phyloP scores from a whole-genome alignment of 345 rosid genomes.

The Hevea brasiliensis region DNA sequence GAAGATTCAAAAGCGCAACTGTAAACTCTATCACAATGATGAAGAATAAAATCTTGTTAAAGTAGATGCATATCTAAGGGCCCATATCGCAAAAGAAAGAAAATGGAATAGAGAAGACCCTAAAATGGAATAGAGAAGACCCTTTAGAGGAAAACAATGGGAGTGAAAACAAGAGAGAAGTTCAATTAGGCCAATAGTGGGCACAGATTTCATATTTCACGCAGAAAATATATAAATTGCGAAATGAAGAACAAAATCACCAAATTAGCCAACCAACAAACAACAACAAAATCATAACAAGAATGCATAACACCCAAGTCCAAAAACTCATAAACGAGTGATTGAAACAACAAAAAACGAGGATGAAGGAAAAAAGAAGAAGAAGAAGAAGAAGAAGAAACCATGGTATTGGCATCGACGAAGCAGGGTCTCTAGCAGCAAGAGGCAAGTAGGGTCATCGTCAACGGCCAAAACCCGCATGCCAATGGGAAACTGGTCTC shows the following conservation, averaged over 20 bases:
- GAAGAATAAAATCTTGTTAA: conserved; percentile 23
- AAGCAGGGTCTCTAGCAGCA: conserved; percentile 56
- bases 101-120: conserved; percentile 9
- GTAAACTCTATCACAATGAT: conserved; percentile 3
- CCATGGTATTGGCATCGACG: conserved; percentile 66
- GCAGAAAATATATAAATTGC: conserved; percentile 7
- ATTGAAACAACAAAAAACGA: background rate
- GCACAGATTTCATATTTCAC: conserved; percentile 4
- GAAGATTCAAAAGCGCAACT: conserved; percentile 2
- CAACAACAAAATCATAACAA: background rate
- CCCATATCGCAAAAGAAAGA: conserved; percentile 15
- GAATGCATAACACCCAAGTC: conserved; percentile 13
- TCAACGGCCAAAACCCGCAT: conserved; percentile 85
- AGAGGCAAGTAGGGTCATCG: conserved; percentile 72
- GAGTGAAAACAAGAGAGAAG: conserved; percentile 4
- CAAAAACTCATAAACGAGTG: conserved; percentile 11
- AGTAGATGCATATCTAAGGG: conserved; percentile 11
- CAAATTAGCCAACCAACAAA: background rate
- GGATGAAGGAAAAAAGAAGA: background rate
- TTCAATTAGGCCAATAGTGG: conserved; percentile 2
- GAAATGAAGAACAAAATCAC: conserved; percentile 2
- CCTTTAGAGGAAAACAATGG: background rate
- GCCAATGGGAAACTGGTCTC: conserved; percentile 69
- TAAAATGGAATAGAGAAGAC: conserved; percentile 11
- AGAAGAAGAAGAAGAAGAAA: conserved; percentile 18